Percentiles rank a stretch among this genome's conserved stretches.
Conservation (phyloP, 352 stramenopile genomes). For the Pilasporangium apinafurcum region DNA sequence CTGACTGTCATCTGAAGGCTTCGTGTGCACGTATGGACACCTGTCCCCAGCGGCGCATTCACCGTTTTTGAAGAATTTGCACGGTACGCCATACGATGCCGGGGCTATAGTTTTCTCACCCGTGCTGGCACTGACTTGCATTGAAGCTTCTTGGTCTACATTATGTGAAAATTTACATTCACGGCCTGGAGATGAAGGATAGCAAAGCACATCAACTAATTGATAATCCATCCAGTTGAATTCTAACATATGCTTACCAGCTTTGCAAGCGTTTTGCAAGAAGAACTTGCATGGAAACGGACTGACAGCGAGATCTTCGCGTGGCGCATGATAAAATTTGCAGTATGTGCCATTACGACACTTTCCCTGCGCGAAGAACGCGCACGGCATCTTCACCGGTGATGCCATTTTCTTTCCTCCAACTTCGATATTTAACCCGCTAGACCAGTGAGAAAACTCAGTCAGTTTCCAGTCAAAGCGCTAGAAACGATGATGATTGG, state of each 20-base stretch:
- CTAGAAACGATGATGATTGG: no score
- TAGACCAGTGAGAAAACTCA: no score
- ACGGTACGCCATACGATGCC: conserved; percentile 41
- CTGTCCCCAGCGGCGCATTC: conserved; percentile 52
- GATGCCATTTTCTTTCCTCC: no score
- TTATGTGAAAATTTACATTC: conserved; percentile 64
- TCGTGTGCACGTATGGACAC: conserved; percentile 65
- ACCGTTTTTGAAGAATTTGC: conserved; percentile 69
- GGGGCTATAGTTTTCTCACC: conserved; percentile 34
- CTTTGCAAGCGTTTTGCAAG: conserved; percentile 53
- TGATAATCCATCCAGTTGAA: neutral
- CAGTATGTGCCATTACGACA: conserved; percentile 60
- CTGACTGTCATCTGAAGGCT: conserved; percentile 10
- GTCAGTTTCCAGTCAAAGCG: no score
- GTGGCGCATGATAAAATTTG: conserved; percentile 53
- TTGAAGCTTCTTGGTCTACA: conserved; percentile 12
- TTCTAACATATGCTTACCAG: conserved; percentile 9
- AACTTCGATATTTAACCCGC: no score
- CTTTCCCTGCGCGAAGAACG: conserved; percentile 63
- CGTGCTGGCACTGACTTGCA: conserved; percentile 24
- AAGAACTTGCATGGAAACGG: conserved; percentile 68
- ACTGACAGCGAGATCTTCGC: conserved; percentile 26
- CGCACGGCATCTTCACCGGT: conserved; percentile 43
- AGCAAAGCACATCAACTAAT: neutral
- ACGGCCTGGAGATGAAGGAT: conserved; percentile 16